Percentiles rank a stretch among this genome's conserved stretches.
Evolutionary conservation across 371 early-diverging fungal species (phyloP).

Genomic region (Haplosporangium sp.): DNA sequence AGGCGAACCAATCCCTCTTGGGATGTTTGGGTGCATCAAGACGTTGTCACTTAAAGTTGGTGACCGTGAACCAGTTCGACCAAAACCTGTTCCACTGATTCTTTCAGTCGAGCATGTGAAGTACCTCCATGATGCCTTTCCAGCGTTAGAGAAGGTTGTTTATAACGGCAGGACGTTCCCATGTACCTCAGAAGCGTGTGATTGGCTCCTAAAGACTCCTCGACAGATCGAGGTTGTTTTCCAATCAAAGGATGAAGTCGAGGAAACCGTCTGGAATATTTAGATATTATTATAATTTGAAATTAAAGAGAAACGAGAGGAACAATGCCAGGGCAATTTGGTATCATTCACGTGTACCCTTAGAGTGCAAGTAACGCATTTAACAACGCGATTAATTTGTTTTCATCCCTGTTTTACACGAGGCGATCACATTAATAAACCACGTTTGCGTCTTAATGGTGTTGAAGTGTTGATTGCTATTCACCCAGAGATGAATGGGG

Average conservation of each 20-base stretch:
- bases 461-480: no score
- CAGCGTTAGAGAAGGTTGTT: conserved; percentile 22
- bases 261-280: neutral
- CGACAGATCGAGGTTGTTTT: conserved; percentile 2
- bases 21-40: conserved; percentile 19
- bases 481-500: no score
- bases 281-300: neutral
- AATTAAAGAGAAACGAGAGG: neutral
- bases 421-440: no score
- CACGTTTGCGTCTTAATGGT: no score
- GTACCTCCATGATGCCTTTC: conserved; percentile 33
- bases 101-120: conserved; percentile 9
- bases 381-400: no score
- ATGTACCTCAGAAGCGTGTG: neutral
- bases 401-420: no score
- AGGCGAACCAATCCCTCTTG: conserved; percentile 2
- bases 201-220: conserved; percentile 19
- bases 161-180: conserved; percentile 20
- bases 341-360: no score
- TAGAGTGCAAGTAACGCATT: no score
- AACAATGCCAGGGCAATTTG: no score
- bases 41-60: conserved; percentile 15
- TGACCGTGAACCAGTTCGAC: neutral
- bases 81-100: no score
- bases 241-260: conserved; percentile 1